Evolutionary conservation across 148 eudicot species (phyloP).

Genomic region (Tetragonia tetragonoides): DNA sequence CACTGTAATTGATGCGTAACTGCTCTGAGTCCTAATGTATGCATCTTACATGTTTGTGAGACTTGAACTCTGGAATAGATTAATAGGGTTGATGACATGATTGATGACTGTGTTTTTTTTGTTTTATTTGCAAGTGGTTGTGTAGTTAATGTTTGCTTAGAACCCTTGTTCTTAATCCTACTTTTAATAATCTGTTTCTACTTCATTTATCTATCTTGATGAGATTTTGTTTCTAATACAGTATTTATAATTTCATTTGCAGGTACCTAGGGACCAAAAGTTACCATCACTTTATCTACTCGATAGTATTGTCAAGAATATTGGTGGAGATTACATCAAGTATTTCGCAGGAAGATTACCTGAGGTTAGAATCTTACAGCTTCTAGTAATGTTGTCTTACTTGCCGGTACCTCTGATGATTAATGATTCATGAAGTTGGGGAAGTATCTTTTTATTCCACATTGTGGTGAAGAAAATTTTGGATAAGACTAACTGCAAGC

Average conservation of each 20-base stretch:
- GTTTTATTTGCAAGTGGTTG: background rate
- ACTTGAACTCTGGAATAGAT: background rate
- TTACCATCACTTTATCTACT: constrained; percentile 92
- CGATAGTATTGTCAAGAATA: constrained; percentile 98
- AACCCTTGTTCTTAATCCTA: background rate
- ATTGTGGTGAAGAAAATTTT: background rate
- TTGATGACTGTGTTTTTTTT: background rate
- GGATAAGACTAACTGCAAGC: no score
- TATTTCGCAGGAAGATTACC: constrained; percentile 78
- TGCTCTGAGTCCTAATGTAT: background rate
- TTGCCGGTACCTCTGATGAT: background rate
- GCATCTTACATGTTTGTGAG: background rate
- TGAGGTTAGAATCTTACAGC: constrained; percentile 64
- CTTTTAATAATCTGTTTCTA: background rate
- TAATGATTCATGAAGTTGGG: background rate
- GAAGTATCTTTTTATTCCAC: background rate
- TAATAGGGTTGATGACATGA: constrained; percentile 7
- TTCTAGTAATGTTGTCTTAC: constrained; percentile 6
- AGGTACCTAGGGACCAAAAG: constrained; percentile 97
- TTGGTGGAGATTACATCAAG: constrained; percentile 92
- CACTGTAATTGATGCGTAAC: background rate
- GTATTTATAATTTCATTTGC: constrained; percentile 31
- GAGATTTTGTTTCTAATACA: constrained; percentile 13
- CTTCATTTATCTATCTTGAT: background rate
- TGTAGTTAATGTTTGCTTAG: background rate